Evolutionary conservation across 2,329 filamentous ascomycete genomes (phyloP), one percentile per base, ranked within the genome.

Genomic region (Alternaria ventricosa): DNA sequence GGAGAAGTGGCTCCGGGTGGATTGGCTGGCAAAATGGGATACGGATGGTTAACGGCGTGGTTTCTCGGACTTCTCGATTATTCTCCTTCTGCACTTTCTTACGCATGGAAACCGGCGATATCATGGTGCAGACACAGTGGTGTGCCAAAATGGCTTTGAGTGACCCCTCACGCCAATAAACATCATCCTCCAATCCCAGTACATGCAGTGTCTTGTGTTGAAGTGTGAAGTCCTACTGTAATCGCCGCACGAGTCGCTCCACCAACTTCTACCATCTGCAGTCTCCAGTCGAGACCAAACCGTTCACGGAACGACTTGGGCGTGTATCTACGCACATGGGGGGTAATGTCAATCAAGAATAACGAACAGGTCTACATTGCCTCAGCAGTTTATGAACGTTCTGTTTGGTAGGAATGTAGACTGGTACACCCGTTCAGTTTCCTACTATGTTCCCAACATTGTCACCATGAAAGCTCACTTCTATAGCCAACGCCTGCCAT

Each of bases 11-110:
- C 65, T 61, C 69, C 64, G 71, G 71, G 69, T 69, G 71, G 60
- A 66, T 59, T 66, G 60, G 60, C 49, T 61, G 71, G 71, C 75
- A 77, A 78, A 77, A 78, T 75, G 76, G 77, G 75, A 75, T 69
- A 76, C 68, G 74, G 76, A 78, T 77, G 73, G 74, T 76, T 71
- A 74, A 77, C 71, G 77, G 77, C 77, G 77, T 78, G 77, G 74
- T 75, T 79, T 78, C 76, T 77, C 72, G 76, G 76, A 76, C 75
- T 72, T 78, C 71, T 71, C 70, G 75, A 71, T 72, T 76, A 71
- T 78, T 74, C 71, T 78, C 71, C 70, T 75, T 77, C 75, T 78
- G 76, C 77, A 75, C 74, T 77, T 77, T 78, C 73, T 72, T 71
- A 74, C 74, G 77, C 75, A 78, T 77, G 76, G 76, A 75, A 76